phyloP scores from a whole-genome alignment of 805 yeast genomes.

The Kazachstania viticola region DNA sequence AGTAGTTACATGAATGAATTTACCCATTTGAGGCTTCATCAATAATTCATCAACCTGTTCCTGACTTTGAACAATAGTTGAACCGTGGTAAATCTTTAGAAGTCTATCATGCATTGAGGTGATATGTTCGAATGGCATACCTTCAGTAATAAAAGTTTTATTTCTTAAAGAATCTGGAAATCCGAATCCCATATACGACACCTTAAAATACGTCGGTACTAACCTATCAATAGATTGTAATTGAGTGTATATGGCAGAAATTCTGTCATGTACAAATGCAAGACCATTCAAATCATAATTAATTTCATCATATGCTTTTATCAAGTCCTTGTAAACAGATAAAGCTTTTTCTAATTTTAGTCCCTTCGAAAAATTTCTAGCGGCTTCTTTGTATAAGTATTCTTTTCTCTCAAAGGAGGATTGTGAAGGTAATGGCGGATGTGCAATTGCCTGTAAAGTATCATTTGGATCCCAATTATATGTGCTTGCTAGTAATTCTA shows the following conservation, averaged over 20 bases:
- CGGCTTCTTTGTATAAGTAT: constrained; percentile 55
- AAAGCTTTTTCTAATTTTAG: constrained; percentile 70
- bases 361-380: constrained; percentile 58
- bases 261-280: constrained; percentile 54
- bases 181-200: constrained; percentile 72
- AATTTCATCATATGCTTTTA: constrained; percentile 58
- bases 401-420: constrained; percentile 74
- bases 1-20: constrained; percentile 56
- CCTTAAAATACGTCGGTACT: constrained; percentile 68
- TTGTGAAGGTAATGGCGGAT: constrained; percentile 72
- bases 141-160: constrained; percentile 72
- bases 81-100: constrained; percentile 68
- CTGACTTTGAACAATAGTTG: constrained; percentile 50
- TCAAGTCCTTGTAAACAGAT: constrained; percentile 63
- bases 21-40: constrained; percentile 51
- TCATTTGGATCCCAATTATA: constrained; percentile 60
- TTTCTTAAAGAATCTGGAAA: constrained; percentile 71
- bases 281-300: constrained; percentile 70
- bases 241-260: constrained; percentile 55
- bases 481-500: constrained; percentile 67
- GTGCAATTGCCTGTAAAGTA: constrained; percentile 41
- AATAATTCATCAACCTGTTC: constrained; percentile 42
- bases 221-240: constrained; percentile 60
- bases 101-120: constrained; percentile 72
- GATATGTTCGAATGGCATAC: constrained; percentile 78